A percentile compares a stretch with the other conserved stretches of the same genome.
These are phyloP conservation scores for Bothriochloa decipiens DNA, from an alignment of 176 grass and related monocot genomes.

Conservation along the genomic window DNA sequence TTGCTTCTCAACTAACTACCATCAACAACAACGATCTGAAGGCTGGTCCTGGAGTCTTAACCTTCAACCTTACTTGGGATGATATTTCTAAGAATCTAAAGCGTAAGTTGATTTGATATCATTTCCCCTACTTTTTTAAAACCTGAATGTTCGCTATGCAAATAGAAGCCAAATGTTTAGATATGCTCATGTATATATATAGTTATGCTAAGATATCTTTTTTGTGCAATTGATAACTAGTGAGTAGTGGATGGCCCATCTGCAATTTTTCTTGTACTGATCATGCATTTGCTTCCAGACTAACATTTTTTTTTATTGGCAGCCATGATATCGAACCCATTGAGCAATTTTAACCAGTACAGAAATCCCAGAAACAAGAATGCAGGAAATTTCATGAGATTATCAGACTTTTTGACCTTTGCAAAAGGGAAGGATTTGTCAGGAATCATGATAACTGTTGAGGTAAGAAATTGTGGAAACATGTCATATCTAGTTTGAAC, in stretches of 20 bases:
- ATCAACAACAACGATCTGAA: conserved; percentile 58
- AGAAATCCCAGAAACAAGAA: conserved; percentile 78
- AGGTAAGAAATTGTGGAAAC: conserved; percentile 62
- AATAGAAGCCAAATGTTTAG: background rate
- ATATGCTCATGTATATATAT: background rate
- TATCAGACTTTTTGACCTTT: conserved; percentile 84
- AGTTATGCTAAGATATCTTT: conserved; percentile 4
- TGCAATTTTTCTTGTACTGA: conserved; percentile 6
- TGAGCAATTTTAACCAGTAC: background rate
- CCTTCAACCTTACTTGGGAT: conserved; percentile 89
- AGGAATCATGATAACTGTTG: conserved; percentile 78
- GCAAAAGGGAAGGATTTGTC: conserved; percentile 64
- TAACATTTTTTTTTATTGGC: conserved; percentile 43
- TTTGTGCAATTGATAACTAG: conserved; percentile 7
- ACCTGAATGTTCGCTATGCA: background rate
- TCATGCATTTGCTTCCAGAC: conserved; percentile 32
- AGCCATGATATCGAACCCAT: conserved; percentile 73
- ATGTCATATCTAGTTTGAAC: conserved; percentile 10
- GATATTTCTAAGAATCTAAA: conserved; percentile 62
- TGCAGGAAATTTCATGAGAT: conserved; percentile 72
- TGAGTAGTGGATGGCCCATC: background rate
- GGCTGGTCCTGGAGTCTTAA: conserved; percentile 58
- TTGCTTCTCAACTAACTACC: conserved; percentile 23
- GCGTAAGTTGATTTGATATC: conserved; percentile 62
- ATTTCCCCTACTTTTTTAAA: conserved; percentile 7